Evolutionary conservation across 169 alveolate genomes (phyloP).

Genomic region (Eimeria tenella): DNA sequence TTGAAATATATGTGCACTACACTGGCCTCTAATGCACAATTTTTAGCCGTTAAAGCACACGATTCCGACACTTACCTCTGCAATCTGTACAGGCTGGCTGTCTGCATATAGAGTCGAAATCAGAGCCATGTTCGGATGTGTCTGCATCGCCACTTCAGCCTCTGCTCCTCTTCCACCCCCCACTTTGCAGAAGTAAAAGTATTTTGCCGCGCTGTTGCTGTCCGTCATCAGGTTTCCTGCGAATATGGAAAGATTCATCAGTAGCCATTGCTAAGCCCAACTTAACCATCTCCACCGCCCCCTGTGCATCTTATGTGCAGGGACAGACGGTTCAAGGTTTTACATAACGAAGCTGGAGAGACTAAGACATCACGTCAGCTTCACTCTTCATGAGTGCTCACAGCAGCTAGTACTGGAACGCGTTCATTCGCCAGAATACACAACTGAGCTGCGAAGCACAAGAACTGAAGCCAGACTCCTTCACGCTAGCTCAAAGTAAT

Average conservation of each 20-base stretch:
- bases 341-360: too few species aligned
- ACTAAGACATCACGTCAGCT: too few species aligned
- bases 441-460: too few species aligned
- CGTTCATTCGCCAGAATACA: too few species aligned
- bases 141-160: conserved; percentile 96
- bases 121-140: conserved; percentile 97
- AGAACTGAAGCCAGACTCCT: too few species aligned
- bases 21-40: not conserved
- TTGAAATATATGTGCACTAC: not conserved
- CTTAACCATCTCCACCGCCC: not conserved
- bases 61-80: not conserved
- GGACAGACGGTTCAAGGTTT: not conserved
- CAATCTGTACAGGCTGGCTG: conserved; percentile 83
- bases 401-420: not conserved
- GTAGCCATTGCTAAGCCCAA: conserved; percentile 94
- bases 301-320: not conserved
- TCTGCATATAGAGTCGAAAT: conserved; percentile 93
- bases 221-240: conserved; percentile 98
- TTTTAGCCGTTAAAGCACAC: not conserved
- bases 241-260: conserved; percentile 91
- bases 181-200: conserved; percentile 97
- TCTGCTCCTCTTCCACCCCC: conserved; percentile 96
- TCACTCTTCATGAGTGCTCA: not conserved
- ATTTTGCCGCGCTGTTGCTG: conserved; percentile 97
- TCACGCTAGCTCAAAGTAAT: too few species aligned